phyloP scores from a whole-genome alignment of 192 early-diverging fungal genomes.

The Backusella circina region DNA sequence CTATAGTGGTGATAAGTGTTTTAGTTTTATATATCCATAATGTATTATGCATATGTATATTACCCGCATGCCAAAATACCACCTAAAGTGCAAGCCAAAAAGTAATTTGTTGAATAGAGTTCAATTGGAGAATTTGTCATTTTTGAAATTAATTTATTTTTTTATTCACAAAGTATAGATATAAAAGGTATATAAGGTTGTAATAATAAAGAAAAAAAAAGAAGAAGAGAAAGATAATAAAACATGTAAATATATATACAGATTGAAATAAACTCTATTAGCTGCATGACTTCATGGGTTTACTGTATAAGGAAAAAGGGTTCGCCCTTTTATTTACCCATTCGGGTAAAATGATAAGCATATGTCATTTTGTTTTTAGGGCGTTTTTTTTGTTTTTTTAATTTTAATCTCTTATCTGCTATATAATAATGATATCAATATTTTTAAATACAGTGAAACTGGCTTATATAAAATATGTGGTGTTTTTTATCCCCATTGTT shows the following conservation, averaged over 20 bases:
- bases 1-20: background rate
- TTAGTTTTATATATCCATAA: background rate
- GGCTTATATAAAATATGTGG: too few relatives aligned
- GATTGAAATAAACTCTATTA: background rate
- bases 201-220: background rate
- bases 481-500: too few relatives aligned
- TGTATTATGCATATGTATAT: background rate
- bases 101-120: conserved; percentile 32
- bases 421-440: background rate
- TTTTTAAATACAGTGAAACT: background rate
- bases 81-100: conserved; percentile 32
- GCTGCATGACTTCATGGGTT: background rate
- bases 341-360: background rate
- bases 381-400: too few relatives aligned
- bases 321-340: background rate
- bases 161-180: background rate
- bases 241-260: background rate
- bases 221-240: background rate
- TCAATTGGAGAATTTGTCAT: conserved; percentile 23
- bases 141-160: background rate
- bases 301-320: background rate
- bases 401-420: too few relatives aligned
- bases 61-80: conserved; percentile 38
- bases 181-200: background rate
- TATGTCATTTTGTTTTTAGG: background rate